Evolutionary conservation across 768 basidiomycete species (phyloP), one percentile per base, ranked within the genome.

Genomic region (Collybia mongolica): DNA sequence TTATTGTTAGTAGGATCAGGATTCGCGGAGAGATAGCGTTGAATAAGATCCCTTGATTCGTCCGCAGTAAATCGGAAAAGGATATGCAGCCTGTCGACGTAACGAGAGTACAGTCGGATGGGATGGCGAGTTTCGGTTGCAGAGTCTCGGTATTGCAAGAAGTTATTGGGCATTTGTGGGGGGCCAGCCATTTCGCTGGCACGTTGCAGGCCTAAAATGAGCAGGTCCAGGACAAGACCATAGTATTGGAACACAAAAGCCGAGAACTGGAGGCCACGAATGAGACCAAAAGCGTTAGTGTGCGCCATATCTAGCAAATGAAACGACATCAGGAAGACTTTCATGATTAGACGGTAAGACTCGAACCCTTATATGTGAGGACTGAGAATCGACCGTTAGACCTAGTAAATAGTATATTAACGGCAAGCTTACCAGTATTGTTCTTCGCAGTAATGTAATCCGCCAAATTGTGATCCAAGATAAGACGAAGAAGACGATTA

Each of bases 371-470:
- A 75, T 95, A 96, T 0, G 93, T 96, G 60, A 95, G 67, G 6
- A 90, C 88, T 74, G 9, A 47, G 12, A 51, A 51, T 24, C 32
- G 35, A 32, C 15, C 4, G 46, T 41, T 15, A 59, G 43, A 24
- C 28, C 17, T 19, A 14, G 22, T 35, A 41, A 37, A n/a, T 36
- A 17, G 6, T 7, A 17, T 22, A 22, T 0, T 20, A 41, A 48
- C 17, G 12, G 45, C 22, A 5, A 19, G 56, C 74, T 42, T 48
- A 80, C 82, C 81, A 0, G 91, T 94, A 68, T 98, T 98, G 75
- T 98, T 98, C 83, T 98, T 98, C 17, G 94, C 90, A 3, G 97
- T 99, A 64, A 98, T 98, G 67, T 99, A 99, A 63, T 98, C 96
- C 18, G 97, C 97, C 74, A 99, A 66, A 66, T 99, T 99, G 77